These are phyloP conservation scores for Microbotryum violaceum DNA, from an alignment of 1,284 basidiomycete species.

Conservation along the genomic window DNA sequence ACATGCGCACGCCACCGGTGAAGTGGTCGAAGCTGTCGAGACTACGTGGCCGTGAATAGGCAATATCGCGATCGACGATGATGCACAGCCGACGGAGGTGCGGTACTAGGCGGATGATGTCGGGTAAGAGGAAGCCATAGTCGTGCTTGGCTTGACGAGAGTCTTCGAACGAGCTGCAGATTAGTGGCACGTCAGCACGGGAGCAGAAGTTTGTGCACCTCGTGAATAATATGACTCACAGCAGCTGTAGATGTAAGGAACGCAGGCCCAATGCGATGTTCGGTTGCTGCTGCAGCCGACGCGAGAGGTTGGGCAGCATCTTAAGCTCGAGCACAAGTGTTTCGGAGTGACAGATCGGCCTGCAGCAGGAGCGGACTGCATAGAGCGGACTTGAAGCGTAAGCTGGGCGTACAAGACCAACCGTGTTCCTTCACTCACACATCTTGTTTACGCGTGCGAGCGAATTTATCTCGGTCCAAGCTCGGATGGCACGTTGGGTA, in stretches of 20 bases:
- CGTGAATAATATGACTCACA: background rate
- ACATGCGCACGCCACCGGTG: constrained; percentile 15
- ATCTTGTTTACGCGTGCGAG: background rate
- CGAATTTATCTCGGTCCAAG: background rate
- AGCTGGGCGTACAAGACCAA: too few species aligned
- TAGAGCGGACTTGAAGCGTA: too few species aligned
- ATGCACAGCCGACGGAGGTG: constrained; percentile 1
- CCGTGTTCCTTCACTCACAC: too few species aligned
- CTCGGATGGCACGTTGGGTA: background rate
- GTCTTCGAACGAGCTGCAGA: constrained; percentile 1
- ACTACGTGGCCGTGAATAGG: background rate
- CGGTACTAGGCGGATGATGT: background rate
- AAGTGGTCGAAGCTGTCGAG: background rate
- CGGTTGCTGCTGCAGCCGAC: background rate
- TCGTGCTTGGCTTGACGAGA: constrained; percentile 5
- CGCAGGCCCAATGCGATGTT: constrained; percentile 2
- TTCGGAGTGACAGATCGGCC: too few species aligned
- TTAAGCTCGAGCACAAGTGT: background rate
- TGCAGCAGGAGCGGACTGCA: too few species aligned
- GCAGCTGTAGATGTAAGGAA: background rate
- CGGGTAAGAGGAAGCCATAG: constrained; percentile 13
- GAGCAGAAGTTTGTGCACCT: too few species aligned
- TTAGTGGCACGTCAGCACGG: too few species aligned
- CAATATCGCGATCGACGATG: background rate
- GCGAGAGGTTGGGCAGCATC: background rate